Conservation (phyloP, 305 asterid genomes). For the Rubia balearica region DNA sequence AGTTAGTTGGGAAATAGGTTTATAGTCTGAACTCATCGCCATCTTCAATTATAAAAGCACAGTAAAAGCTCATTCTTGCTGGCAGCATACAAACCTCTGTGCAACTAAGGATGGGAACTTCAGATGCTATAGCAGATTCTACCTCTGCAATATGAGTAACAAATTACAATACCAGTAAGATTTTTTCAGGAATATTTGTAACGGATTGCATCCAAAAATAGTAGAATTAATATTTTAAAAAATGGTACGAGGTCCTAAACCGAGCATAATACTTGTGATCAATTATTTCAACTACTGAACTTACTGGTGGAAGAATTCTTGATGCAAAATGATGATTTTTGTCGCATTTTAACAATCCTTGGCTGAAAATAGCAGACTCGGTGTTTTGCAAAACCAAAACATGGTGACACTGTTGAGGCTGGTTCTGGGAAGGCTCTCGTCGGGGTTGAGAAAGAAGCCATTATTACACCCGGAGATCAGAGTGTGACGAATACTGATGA, state of each 20-base stretch:
- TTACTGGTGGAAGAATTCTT: slow-evolving; percentile 46
- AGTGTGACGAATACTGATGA: background rate
- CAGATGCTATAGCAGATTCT: slow-evolving; percentile 27
- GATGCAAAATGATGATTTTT: slow-evolving; percentile 22
- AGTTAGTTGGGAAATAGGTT: background rate
- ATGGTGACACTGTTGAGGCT: slow-evolving; percentile 12
- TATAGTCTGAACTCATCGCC: background rate
- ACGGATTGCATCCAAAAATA: background rate
- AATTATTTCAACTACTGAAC: background rate
- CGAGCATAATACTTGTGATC: background rate
- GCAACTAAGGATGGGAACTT: slow-evolving; percentile 61
- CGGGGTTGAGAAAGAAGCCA: slow-evolving; percentile 39
- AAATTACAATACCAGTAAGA: background rate
- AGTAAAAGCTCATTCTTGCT: background rate
- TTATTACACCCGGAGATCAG: background rate
- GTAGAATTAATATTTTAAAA: too few relatives aligned
- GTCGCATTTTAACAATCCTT: slow-evolving; percentile 13
- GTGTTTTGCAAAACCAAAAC: slow-evolving; percentile 18
- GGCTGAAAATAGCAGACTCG: slow-evolving; percentile 22
- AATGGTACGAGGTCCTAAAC: background rate
- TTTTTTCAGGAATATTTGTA: background rate
- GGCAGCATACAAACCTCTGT: slow-evolving; percentile 50
- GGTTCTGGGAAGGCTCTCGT: slow-evolving; percentile 36
- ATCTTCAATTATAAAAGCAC: background rate
- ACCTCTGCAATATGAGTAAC: slow-evolving; percentile 30